Evolutionary conservation across 179 eudicot species (phyloP).

Genomic region (Actinidia arguta): DNA sequence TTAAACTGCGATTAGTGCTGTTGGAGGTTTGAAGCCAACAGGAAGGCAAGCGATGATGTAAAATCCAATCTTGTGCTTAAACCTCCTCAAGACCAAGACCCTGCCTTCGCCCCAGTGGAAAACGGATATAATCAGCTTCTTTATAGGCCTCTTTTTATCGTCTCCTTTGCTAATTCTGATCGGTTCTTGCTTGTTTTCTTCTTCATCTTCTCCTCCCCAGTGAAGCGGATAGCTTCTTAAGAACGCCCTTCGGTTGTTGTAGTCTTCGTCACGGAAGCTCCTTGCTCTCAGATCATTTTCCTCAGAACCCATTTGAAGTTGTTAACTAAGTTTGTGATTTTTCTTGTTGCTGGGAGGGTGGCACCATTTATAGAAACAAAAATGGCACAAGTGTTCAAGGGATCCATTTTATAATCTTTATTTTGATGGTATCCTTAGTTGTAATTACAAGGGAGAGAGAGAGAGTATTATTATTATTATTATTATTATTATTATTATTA

Average conservation of each 20-base stretch:
- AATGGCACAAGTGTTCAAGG: not conserved
- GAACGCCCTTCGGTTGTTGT: slow-evolving; percentile 22
- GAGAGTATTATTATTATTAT: no score
- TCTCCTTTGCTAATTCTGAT: not conserved
- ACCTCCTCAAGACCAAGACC: slow-evolving; percentile 42
- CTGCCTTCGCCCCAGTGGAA: slow-evolving; percentile 47
- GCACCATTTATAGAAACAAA: not conserved
- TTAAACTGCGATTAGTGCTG: slow-evolving; percentile 36
- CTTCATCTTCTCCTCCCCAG: slow-evolving; percentile 21
- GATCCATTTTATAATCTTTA: no score
- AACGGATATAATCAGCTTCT: slow-evolving; percentile 43
- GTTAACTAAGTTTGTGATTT: not conserved
- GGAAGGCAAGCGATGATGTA: slow-evolving; percentile 52
- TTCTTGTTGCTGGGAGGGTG: not conserved
- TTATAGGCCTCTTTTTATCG: slow-evolving; percentile 25
- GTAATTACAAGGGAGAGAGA: no score
- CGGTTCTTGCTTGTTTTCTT: slow-evolving; percentile 9
- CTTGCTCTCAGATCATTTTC: not conserved
- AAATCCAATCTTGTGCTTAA: slow-evolving; percentile 46
- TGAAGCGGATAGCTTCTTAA: slow-evolving; percentile 23
- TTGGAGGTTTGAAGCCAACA: slow-evolving; percentile 36
- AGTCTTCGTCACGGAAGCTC: slow-evolving; percentile 28
- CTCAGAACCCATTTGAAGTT: not conserved
- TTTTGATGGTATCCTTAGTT: no score
- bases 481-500: no score